Conservation (phyloP, 2,329 filamentous ascomycete species). For the Trichophyton equinum region DNA sequence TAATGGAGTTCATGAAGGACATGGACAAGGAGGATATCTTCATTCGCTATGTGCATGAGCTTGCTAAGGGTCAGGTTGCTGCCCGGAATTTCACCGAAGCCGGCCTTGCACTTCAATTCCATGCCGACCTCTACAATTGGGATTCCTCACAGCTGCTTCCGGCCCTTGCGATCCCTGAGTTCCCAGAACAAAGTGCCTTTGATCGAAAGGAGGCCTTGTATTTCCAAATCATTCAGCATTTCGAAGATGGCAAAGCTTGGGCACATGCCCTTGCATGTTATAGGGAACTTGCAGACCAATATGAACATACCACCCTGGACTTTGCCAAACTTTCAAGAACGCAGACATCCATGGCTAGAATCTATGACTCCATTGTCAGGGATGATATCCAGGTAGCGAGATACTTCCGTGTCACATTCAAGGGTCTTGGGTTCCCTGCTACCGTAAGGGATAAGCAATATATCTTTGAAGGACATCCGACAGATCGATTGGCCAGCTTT, state of each 20-base stretch:
- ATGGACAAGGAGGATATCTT: conserved; percentile 98
- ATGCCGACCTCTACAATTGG: conserved; percentile 90
- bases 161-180: conserved; percentile 58
- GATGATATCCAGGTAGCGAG: conserved; percentile 65
- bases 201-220: conserved; percentile 87
- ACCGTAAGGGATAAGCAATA: conserved; percentile 80
- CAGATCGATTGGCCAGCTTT: conserved; percentile 67
- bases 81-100: conserved; percentile 74
- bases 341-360: conserved; percentile 78
- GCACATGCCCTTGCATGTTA: conserved; percentile 77
- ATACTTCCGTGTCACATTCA: conserved; percentile 86
- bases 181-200: conserved; percentile 74
- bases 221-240: conserved; percentile 88
- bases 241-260: conserved; percentile 91
- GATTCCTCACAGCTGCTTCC: conserved; percentile 56
- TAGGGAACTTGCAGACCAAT: conserved; percentile 80
- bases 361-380: conserved; percentile 79
- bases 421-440: conserved; percentile 73
- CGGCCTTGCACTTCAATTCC: conserved; percentile 74
- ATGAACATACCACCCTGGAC: conserved; percentile 79
- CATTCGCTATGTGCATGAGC: conserved; percentile 86
- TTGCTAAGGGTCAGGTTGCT: conserved; percentile 63
- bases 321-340: conserved; percentile 83
- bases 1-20: conserved; percentile 94
- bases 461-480: conserved; percentile 71